A percentile compares a stretch with the other conserved stretches of the same genome.
phyloP scores from a whole-genome alignment of 2,329 filamentous ascomycete genomes.

The Monilinia aucupariae region DNA sequence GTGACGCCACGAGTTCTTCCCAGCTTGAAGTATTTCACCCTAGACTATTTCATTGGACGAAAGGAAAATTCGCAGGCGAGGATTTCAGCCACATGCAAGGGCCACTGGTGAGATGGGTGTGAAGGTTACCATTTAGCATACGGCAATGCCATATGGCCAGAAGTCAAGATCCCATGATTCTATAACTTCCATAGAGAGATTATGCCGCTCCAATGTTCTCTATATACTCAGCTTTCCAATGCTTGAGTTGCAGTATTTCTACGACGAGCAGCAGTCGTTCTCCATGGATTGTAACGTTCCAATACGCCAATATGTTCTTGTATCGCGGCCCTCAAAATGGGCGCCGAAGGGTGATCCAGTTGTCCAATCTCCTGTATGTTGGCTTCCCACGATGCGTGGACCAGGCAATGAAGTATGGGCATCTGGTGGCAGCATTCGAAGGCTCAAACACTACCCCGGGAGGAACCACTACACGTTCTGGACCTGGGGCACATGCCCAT shows the following conservation, averaged over 20 bases:
- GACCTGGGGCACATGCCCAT: slow-evolving; percentile 26
- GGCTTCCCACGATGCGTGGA: slow-evolving; percentile 23
- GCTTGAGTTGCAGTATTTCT: not conserved
- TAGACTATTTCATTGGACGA: not conserved
- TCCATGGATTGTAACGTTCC: slow-evolving; percentile 21
- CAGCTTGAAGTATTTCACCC: not conserved
- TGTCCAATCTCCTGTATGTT: slow-evolving; percentile 28
- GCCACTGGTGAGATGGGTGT: not conserved
- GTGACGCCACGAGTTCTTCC: not conserved
- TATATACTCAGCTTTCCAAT: not conserved
- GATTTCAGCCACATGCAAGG: slow-evolving; percentile 6
- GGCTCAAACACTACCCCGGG: slow-evolving; percentile 19
- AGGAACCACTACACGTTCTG: slow-evolving; percentile 16
- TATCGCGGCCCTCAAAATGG: slow-evolving; percentile 25
- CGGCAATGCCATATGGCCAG: not conserved
- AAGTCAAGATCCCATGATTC: not conserved
- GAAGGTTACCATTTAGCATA: not conserved
- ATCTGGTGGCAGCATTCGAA: slow-evolving; percentile 21
- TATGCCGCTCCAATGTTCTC: not conserved
- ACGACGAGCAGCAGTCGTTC: not conserved
- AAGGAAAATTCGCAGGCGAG: not conserved
- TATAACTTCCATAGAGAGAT: not conserved
- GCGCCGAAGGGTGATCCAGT: slow-evolving; percentile 20
- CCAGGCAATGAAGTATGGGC: slow-evolving; percentile 26
- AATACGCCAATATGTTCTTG: slow-evolving; percentile 26